phyloP scores from a whole-genome alignment of 805 yeast genomes.

The Candida germanica region DNA sequence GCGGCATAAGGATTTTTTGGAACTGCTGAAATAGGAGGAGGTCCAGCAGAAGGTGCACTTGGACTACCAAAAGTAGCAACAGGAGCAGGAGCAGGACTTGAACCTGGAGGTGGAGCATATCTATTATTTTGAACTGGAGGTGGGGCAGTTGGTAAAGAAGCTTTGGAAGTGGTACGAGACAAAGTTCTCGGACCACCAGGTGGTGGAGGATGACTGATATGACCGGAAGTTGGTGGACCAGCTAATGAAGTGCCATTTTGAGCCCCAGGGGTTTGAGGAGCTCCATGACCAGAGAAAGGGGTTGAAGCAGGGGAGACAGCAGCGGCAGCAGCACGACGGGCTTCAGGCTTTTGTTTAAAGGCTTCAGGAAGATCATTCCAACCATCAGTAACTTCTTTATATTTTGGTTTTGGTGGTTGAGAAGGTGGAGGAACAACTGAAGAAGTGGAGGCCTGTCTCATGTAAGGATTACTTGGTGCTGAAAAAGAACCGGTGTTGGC shows the following conservation, averaged over 20 bases:
- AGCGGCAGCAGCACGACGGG: conserved; percentile 47
- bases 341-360: conserved; percentile 38
- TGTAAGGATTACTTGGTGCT: conserved; percentile 30
- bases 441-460: conserved; percentile 23
- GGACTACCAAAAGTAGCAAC: conserved; percentile 11
- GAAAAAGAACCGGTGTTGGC: too few species aligned
- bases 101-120: conserved; percentile 33
- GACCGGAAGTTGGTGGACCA: conserved; percentile 17
- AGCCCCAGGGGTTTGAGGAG: not conserved
- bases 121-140: conserved; percentile 23
- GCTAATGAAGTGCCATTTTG: conserved; percentile 20
- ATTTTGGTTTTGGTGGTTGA: conserved; percentile 23
- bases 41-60: conserved; percentile 17
- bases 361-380: conserved; percentile 70
- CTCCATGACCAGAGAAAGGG: conserved; percentile 15
- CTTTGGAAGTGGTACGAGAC: conserved; percentile 24
- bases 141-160: conserved; percentile 18
- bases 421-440: conserved; percentile 22
- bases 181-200: conserved; percentile 18
- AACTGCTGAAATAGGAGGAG: conserved; percentile 19
- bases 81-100: conserved; percentile 1
- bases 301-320: conserved; percentile 20
- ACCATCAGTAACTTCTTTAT: conserved; percentile 55
- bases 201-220: conserved; percentile 6
- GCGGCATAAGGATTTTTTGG: conserved; percentile 35